Conservation (phyloP, 345 rosid species). For the Laguncularia racemosa region DNA sequence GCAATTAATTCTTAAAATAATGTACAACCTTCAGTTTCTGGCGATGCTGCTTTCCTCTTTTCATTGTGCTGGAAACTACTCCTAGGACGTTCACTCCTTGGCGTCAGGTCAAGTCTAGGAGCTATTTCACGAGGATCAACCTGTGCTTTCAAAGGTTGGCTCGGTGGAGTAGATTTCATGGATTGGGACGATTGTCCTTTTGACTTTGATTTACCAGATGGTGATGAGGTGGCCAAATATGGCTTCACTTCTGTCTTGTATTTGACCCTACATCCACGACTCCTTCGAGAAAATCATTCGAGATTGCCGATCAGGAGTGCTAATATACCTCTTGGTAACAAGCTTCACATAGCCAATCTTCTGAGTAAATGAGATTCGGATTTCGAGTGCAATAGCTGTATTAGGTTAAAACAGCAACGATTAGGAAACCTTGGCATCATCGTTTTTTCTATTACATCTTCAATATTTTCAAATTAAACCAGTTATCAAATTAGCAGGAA, state of each 20-base stretch:
- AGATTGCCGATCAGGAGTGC: conserved; percentile 30
- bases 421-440: no score
- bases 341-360: conserved; percentile 36
- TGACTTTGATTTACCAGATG: neutral
- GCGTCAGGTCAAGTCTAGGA: neutral
- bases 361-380: neutral
- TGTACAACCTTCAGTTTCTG: no score
- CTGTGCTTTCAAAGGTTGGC: neutral
- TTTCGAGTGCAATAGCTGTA: conserved; percentile 43
- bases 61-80: neutral
- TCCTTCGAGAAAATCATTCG: conserved; percentile 35
- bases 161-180: conserved; percentile 5
- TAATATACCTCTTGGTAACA: conserved; percentile 30
- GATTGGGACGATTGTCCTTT: neutral
- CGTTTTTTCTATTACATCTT: no score
- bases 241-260: neutral
- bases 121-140: neutral
- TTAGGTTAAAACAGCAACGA: neutral
- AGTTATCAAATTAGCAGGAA: no score
- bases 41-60: no score
- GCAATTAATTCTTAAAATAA: no score
- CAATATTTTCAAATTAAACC: no score
- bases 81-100: neutral
- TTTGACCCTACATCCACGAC: conserved; percentile 25
- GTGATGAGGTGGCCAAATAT: no score